Evolutionary conservation across 495 filamentous ascomycete species (phyloP).

Genomic region (Chaetomium fimeti): DNA sequence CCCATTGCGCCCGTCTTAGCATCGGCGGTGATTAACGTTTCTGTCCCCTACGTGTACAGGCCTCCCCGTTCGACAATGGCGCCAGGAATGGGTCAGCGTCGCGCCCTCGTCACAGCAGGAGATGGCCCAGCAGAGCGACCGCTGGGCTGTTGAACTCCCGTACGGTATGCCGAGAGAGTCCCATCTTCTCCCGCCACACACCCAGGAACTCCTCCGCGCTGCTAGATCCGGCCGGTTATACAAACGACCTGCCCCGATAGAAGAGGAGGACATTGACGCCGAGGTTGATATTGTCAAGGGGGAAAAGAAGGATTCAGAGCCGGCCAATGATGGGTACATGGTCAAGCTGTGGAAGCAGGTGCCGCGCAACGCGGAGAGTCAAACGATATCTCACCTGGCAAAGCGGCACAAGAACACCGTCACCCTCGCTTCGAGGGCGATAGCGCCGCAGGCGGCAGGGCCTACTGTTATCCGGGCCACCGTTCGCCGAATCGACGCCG

Average conservation of each 20-base stretch:
- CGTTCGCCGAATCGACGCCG: constrained; percentile 71
- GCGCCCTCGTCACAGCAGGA: constrained; percentile 63
- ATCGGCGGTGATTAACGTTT: constrained; percentile 6
- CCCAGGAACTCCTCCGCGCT: constrained; percentile 78
- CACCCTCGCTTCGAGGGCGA: constrained; percentile 46
- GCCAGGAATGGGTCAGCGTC: constrained; percentile 66
- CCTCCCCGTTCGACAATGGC: constrained; percentile 90
- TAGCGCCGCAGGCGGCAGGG: constrained; percentile 42
- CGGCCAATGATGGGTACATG: constrained; percentile 60
- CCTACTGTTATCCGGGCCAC: constrained; percentile 68
- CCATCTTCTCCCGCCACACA: constrained; percentile 72
- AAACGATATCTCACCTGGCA: constrained; percentile 77
- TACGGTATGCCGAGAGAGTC: constrained; percentile 83
- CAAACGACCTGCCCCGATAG: constrained; percentile 52
- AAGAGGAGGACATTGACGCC: constrained; percentile 53
- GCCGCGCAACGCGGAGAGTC: constrained; percentile 70
- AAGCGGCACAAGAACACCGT: constrained; percentile 75
- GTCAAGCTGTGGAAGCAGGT: constrained; percentile 76
- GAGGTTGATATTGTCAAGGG: constrained; percentile 46
- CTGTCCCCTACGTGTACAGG: constrained; percentile 36
- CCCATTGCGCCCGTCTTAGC: background rate
- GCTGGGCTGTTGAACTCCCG: constrained; percentile 58
- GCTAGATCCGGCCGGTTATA: constrained; percentile 74
- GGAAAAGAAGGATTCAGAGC: constrained; percentile 49
- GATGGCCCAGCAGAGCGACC: constrained; percentile 49